Percentiles rank a stretch among this genome's conserved stretches.
Evolutionary conservation across 148 eudicot species (phyloP).

Genomic region (Simmondsia chinensis): DNA sequence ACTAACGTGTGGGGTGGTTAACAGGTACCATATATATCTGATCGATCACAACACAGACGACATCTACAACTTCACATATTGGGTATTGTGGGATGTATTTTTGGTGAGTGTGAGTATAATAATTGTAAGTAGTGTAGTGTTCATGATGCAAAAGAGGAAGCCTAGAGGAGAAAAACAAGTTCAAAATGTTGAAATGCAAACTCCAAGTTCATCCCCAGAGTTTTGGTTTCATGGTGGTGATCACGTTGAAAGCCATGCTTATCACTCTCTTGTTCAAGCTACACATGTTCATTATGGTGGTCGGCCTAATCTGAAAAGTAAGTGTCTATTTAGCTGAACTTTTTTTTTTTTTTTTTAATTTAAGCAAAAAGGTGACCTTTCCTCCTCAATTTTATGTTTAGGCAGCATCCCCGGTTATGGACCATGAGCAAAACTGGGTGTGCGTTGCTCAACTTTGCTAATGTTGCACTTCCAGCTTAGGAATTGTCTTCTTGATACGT

Average conservation of each 20-base stretch:
- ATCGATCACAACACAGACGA: conserved; percentile 19
- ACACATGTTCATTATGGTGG: conserved; percentile 34
- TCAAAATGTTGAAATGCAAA: conserved; percentile 19
- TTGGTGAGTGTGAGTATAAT: conserved; percentile 26
- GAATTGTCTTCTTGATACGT: no score
- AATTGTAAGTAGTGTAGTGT: conserved; percentile 14
- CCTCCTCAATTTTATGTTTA: no score
- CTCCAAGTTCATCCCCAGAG: conserved; percentile 22
- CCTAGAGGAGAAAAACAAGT: conserved; percentile 14
- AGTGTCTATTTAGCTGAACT: neutral
- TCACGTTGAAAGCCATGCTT: conserved; percentile 29
- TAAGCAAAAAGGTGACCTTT: no score
- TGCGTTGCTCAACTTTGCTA: no score
- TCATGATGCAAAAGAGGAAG: conserved; percentile 25
- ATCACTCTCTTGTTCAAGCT: conserved; percentile 35
- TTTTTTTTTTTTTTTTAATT: neutral
- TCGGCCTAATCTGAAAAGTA: conserved; percentile 38
- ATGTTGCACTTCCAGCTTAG: no score
- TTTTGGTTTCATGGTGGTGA: conserved; percentile 26
- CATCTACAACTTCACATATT: conserved; percentile 18
- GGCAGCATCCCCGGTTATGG: no score
- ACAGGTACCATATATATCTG: conserved; percentile 36
- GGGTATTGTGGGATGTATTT: conserved; percentile 33
- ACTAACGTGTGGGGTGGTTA: no score
- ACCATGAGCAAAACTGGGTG: no score